phyloP scores from a whole-genome alignment of 306 rosid species.

The Gillenia trifoliata region DNA sequence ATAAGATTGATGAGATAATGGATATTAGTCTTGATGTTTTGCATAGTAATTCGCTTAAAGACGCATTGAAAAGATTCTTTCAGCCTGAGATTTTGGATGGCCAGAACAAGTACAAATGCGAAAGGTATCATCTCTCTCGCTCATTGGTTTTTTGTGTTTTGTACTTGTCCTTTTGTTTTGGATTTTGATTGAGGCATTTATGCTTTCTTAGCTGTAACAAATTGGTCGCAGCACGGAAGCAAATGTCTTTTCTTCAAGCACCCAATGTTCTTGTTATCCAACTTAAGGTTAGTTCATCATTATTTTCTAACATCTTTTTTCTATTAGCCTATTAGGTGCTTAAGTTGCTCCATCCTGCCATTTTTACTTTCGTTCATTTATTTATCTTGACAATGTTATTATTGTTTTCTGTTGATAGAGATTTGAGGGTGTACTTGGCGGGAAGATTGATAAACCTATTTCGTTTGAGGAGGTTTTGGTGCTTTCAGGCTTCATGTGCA shows the following conservation, averaged over 20 bases:
- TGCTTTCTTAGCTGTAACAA: slow-evolving; percentile 70
- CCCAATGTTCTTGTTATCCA: slow-evolving; percentile 91
- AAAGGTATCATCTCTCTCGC: slow-evolving; percentile 47
- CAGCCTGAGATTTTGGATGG: slow-evolving; percentile 94
- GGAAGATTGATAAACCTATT: slow-evolving; percentile 88
- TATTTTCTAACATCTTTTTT: neutral
- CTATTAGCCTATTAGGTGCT: neutral
- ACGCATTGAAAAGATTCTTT: slow-evolving; percentile 79
- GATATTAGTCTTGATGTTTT: slow-evolving; percentile 96
- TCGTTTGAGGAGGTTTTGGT: slow-evolving; percentile 84
- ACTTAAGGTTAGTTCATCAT: slow-evolving; percentile 65
- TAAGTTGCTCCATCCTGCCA: slow-evolving; percentile 11
- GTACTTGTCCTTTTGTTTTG: neutral
- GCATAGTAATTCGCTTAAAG: slow-evolving; percentile 86
- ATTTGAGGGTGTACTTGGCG: slow-evolving; percentile 86
- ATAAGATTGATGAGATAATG: slow-evolving; percentile 98
- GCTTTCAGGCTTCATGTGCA: slow-evolving; percentile 93
- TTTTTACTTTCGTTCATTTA: neutral
- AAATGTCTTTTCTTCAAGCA: slow-evolving; percentile 89
- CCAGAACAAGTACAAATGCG: slow-evolving; percentile 91
- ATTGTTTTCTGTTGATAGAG: slow-evolving; percentile 60
- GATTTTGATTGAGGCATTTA: slow-evolving; percentile 22
- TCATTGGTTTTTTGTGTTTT: neutral
- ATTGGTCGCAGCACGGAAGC: slow-evolving; percentile 87
- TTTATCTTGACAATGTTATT: slow-evolving; percentile 15